Percentiles rank a stretch among this genome's conserved stretches.
These are phyloP conservation scores for Septoria petroselini DNA, from an alignment of 2,329 filamentous ascomycete species.

Conservation along the genomic window DNA sequence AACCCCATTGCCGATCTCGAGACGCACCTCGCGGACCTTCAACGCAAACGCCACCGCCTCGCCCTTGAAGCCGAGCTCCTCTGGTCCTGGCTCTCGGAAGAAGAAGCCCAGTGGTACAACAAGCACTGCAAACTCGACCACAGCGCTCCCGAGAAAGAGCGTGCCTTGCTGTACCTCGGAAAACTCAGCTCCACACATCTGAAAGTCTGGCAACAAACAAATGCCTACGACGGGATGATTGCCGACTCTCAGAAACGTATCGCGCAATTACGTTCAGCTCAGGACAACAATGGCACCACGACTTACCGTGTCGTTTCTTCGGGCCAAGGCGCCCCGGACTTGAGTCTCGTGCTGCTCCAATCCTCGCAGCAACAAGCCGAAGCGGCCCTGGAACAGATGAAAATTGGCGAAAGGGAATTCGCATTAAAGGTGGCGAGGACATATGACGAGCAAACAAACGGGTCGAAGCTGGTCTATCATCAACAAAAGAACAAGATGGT, in stretches of 20 bases:
- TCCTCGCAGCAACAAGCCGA: neutral
- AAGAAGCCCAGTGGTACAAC: constrained; percentile 18
- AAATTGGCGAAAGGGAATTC: neutral
- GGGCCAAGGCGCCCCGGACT: neutral
- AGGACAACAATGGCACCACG: constrained; percentile 6
- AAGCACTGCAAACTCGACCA: neutral
- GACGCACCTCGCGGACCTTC: constrained; percentile 8
- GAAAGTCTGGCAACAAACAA: constrained; percentile 11
- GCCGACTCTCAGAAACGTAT: constrained; percentile 17
- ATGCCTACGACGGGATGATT: constrained; percentile 14
- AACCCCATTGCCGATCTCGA: constrained; percentile 16
- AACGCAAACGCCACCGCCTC: constrained; percentile 1
- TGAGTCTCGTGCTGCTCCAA: neutral
- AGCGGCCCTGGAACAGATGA: constrained; percentile 1
- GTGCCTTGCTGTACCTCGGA: constrained; percentile 7
- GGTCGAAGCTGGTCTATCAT: constrained; percentile 1
- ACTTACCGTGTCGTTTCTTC: constrained; percentile 12
- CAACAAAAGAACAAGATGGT: constrained; percentile 13
- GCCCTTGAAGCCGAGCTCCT: constrained; percentile 14
- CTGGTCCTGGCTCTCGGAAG: constrained; percentile 17
- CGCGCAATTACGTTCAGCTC: constrained; percentile 4
- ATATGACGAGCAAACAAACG: constrained; percentile 1
- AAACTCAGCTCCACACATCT: neutral
- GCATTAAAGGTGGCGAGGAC: neutral
- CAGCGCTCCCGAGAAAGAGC: neutral